phyloP scores from a whole-genome alignment of 2,329 filamentous ascomycete species.

The Penicillium sp. region DNA sequence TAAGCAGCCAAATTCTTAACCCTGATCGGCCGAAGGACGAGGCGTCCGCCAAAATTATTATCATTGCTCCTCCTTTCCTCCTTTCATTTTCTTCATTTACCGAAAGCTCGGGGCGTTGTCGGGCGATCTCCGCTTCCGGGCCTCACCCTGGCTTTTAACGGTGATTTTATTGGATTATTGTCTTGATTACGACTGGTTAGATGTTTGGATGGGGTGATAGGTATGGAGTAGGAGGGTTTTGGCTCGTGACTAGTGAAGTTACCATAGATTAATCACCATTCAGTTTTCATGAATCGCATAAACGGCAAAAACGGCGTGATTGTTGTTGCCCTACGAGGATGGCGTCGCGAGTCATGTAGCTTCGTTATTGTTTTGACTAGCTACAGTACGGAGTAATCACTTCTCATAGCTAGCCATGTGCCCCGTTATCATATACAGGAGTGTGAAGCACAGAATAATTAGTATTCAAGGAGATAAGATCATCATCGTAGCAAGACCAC shows the following conservation, averaged over 20 bases:
- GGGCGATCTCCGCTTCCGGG: not conserved
- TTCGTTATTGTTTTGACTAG: not conserved
- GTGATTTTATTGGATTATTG: not conserved
- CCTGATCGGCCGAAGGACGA: conserved; percentile 6
- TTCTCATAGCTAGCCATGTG: not conserved
- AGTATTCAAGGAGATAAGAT: not conserved
- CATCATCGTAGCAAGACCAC: not conserved
- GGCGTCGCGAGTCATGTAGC: not conserved
- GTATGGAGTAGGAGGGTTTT: not conserved
- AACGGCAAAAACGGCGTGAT: not conserved
- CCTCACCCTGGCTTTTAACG: not conserved
- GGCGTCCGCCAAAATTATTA: not conserved
- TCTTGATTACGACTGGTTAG: not conserved
- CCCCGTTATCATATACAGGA: not conserved
- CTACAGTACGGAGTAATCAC: too few species aligned
- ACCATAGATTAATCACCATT: not conserved
- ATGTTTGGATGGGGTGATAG: not conserved
- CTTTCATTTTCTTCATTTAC: conserved; percentile 4
- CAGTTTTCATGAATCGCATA: not conserved
- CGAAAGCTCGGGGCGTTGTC: not conserved
- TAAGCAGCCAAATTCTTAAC: not conserved
- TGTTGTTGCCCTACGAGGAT: not conserved
- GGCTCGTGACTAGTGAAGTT: too few species aligned
- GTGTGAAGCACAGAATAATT: not conserved
- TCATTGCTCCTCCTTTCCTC: not conserved